Evolutionary conservation across 1,284 basidiomycete species (phyloP).

Genomic region (Paramarasmius palmivorus): DNA sequence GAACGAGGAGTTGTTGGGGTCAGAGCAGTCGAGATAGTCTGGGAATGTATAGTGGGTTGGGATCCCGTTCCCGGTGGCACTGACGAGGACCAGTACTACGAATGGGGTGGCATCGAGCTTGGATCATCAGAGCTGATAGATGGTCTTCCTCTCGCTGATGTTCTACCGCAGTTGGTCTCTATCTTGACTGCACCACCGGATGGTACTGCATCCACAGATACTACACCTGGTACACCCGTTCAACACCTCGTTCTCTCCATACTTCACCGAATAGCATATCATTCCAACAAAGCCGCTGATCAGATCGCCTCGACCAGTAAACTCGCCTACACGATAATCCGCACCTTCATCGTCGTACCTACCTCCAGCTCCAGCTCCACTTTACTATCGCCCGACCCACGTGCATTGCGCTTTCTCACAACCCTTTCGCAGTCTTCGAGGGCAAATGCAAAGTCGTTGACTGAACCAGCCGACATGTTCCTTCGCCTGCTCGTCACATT

Average conservation of each 20-base stretch:
- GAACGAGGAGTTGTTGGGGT: slow-evolving; percentile 71
- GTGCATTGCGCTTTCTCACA: slow-evolving; percentile 60
- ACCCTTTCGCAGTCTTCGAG: slow-evolving; percentile 68
- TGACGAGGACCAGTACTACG: slow-evolving; percentile 20
- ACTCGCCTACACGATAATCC: slow-evolving; percentile 55
- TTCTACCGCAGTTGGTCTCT: slow-evolving; percentile 51
- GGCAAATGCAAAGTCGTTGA: slow-evolving; percentile 60
- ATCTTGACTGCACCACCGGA: slow-evolving; percentile 28
- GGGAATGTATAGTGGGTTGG: slow-evolving; percentile 71
- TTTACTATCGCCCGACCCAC: slow-evolving; percentile 44
- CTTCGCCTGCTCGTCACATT: slow-evolving; percentile 75
- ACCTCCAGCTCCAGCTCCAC: slow-evolving; percentile 37
- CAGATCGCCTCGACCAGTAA: slow-evolving; percentile 53
- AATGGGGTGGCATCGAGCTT: slow-evolving; percentile 49
- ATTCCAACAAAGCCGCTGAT: slow-evolving; percentile 56
- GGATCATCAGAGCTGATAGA: slow-evolving; percentile 35
- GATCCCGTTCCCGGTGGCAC: slow-evolving; percentile 26
- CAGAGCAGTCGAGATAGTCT: slow-evolving; percentile 67
- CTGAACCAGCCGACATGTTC: slow-evolving; percentile 61
- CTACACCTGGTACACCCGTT: slow-evolving; percentile 34
- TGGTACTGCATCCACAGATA: slow-evolving; percentile 34
- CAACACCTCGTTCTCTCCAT: slow-evolving; percentile 63
- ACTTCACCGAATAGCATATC: slow-evolving; percentile 59
- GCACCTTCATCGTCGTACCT: slow-evolving; percentile 56
- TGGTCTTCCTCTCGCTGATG: slow-evolving; percentile 51